Evolutionary conservation across 345 rosid genomes (phyloP).

Genomic region (Syzygium aqueum): DNA sequence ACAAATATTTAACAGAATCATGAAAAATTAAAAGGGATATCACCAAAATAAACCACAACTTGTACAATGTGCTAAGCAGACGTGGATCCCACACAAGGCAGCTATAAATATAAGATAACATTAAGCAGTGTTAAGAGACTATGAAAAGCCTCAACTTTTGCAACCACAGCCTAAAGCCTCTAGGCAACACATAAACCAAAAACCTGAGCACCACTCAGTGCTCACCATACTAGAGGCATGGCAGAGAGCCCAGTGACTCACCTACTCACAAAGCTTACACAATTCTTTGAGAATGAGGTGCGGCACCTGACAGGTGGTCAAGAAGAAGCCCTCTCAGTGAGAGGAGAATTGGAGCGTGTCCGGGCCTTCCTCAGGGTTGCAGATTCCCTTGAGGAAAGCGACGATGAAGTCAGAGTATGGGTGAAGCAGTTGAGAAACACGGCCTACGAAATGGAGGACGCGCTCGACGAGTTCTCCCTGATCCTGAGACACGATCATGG

Average conservation of each 20-base stretch:
- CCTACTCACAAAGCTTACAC: background rate
- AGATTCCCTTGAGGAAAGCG: conserved; percentile 11
- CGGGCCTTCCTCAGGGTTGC: conserved; percentile 17
- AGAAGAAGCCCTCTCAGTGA: background rate
- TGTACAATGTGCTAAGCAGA: background rate
- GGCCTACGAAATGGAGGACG: conserved; percentile 26
- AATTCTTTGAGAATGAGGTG: background rate
- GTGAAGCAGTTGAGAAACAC: conserved; percentile 19
- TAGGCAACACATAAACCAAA: background rate
- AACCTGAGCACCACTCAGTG: background rate
- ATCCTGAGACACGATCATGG: conserved; percentile 6
- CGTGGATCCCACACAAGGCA: background rate
- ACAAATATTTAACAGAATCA: background rate
- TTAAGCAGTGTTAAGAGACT: background rate
- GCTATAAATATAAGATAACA: background rate
- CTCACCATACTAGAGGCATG: background rate
- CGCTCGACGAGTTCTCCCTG: conserved; percentile 15
- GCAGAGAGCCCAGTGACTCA: background rate
- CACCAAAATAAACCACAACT: background rate
- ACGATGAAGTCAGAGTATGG: conserved; percentile 14
- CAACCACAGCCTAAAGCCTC: background rate
- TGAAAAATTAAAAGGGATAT: background rate
- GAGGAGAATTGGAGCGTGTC: conserved; percentile 15
- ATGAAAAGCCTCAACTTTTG: background rate
- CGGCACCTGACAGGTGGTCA: background rate